Percentiles rank a stretch among this genome's conserved stretches.
phyloP scores from a whole-genome alignment of 2,329 filamentous ascomycete species.

The Ceratocystis huliohia region DNA sequence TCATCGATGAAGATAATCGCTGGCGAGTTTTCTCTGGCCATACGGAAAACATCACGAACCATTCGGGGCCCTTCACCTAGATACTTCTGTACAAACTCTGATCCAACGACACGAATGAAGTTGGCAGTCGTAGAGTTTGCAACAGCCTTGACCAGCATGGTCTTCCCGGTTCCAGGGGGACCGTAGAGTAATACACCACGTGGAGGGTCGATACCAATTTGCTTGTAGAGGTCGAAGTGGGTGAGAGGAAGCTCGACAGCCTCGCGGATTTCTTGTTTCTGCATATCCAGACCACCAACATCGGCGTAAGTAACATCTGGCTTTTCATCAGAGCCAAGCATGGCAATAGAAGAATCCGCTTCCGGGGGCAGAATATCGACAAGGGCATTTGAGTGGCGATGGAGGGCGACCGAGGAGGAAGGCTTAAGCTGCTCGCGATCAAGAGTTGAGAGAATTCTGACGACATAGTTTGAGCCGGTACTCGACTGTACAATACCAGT shows the following conservation, averaged over 20 bases:
- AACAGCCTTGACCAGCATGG: slow-evolving; percentile 95
- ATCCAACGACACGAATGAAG: slow-evolving; percentile 96
- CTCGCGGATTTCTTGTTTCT: slow-evolving; percentile 98
- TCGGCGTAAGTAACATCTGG: slow-evolving; percentile 96
- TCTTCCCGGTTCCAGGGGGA: slow-evolving; percentile 90
- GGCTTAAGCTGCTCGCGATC: slow-evolving; percentile 97
- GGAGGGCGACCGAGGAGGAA: slow-evolving; percentile 90
- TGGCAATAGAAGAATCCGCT: slow-evolving; percentile 95
- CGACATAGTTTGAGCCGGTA: slow-evolving; percentile 96
- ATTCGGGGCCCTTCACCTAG: slow-evolving; percentile 94
- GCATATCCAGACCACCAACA: slow-evolving; percentile 96
- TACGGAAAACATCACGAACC: slow-evolving; percentile 97
- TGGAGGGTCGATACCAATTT: slow-evolving; percentile 96
- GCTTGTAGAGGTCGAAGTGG: slow-evolving; percentile 96
- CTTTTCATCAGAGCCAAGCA: slow-evolving; percentile 94
- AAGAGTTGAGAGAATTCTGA: slow-evolving; percentile 93
- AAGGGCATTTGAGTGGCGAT: slow-evolving; percentile 94
- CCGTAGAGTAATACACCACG: slow-evolving; percentile 93
- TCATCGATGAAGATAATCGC: slow-evolving; percentile 99
- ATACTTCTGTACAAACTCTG: slow-evolving; percentile 98
- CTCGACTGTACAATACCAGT: slow-evolving; percentile 98
- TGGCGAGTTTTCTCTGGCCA: slow-evolving; percentile 96
- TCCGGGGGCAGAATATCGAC: slow-evolving; percentile 98
- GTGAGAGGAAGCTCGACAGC: slow-evolving; percentile 93
- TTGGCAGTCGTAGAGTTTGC: slow-evolving; percentile 96